phyloP scores from a whole-genome alignment of 345 rosid species.

The Abelmoschus esculentus region DNA sequence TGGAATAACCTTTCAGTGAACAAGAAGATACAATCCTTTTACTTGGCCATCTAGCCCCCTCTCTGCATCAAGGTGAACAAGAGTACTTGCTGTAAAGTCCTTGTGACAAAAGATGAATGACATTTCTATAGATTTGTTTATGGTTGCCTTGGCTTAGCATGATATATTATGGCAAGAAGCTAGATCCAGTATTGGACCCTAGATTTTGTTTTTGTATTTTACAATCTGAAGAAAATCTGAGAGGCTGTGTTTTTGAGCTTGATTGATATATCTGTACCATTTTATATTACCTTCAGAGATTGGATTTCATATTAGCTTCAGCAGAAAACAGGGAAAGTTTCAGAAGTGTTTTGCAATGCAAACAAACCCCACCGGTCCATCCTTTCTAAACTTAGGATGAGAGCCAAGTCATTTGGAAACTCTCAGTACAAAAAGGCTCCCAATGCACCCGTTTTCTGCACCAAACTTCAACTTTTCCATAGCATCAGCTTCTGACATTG shows the following conservation, averaged over 20 bases:
- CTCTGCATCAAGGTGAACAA: too few species aligned
- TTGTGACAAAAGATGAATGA: neutral
- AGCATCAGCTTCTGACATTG: neutral
- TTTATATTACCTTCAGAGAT: too few species aligned
- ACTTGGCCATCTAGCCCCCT: neutral
- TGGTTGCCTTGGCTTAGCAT: neutral
- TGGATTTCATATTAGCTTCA: neutral
- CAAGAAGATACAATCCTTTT: neutral
- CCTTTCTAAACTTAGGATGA: constrained; percentile 33
- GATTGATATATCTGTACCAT: too few species aligned
- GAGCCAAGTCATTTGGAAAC: constrained; percentile 44
- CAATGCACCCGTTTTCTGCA: neutral
- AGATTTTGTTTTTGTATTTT: too few species aligned
- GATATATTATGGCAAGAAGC: too few species aligned
- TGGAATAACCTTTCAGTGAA: neutral
- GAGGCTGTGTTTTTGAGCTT: neutral
- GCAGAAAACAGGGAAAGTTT: neutral
- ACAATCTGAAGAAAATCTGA: neutral
- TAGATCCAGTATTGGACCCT: too few species aligned
- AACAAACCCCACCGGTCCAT: constrained; percentile 22
- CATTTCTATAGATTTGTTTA: neutral
- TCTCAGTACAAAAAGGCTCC: constrained; percentile 33
- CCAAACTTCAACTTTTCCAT: neutral
- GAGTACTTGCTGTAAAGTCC: too few species aligned
- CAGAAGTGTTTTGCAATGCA: constrained; percentile 50